Evolutionary conservation across 305 asterid species (phyloP).

Genomic region (Caryopteris hybrid): DNA sequence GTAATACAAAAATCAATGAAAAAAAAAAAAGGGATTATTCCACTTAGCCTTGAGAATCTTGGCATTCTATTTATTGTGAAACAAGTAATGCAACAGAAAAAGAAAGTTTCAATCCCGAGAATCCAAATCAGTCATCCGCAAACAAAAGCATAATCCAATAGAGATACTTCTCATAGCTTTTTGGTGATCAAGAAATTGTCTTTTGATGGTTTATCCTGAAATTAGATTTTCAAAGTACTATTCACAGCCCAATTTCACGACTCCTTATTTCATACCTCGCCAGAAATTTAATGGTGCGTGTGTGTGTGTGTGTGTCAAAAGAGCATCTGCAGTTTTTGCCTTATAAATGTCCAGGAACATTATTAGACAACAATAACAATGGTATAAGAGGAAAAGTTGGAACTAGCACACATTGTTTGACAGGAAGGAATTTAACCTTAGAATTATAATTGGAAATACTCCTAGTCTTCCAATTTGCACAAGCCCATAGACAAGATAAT

Average conservation of each 20-base stretch:
- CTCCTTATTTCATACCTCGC: not conserved
- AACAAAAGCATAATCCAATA: not conserved
- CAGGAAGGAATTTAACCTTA: not conserved
- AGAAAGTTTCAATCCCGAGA: not conserved
- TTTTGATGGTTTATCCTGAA: not conserved
- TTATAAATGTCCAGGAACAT: too few relatives aligned
- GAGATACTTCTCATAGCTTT: not conserved
- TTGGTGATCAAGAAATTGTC: not conserved
- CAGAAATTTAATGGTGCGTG: not conserved
- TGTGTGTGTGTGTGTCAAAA: too few relatives aligned
- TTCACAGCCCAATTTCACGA: not conserved
- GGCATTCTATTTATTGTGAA: not conserved
- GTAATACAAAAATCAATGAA: not conserved
- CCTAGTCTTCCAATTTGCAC: slow-evolving; percentile 1
- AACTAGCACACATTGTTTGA: not conserved
- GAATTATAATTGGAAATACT: not conserved
- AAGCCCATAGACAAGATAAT: not conserved
- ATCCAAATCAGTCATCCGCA: not conserved
- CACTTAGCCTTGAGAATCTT: not conserved
- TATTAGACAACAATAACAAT: not conserved
- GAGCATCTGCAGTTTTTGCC: too few relatives aligned
- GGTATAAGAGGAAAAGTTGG: not conserved
- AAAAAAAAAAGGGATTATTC: too few relatives aligned
- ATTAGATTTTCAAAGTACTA: not conserved
- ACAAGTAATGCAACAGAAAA: not conserved